phyloP scores from a whole-genome alignment of 495 filamentous ascomycete species.

The Xylaria cubensis region DNA sequence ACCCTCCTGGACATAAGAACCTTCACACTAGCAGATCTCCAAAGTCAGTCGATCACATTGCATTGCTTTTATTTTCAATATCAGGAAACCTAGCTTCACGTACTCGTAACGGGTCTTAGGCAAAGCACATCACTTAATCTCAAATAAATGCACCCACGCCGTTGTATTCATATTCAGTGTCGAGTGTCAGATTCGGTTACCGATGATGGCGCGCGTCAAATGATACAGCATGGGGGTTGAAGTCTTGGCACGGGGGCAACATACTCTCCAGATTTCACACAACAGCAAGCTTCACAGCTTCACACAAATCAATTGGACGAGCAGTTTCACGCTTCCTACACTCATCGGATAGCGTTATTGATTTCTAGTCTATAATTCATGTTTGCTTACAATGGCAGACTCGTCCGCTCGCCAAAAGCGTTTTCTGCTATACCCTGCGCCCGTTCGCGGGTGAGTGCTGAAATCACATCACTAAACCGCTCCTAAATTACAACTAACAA shows the following conservation, averaged over 20 bases:
- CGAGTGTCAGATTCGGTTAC: too few relatives aligned
- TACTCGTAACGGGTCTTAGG: background rate
- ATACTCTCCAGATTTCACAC: too few relatives aligned
- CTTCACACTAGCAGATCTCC: background rate
- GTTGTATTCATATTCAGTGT: background rate
- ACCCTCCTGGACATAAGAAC: conserved; percentile 15
- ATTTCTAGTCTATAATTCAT: background rate
- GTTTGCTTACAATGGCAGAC: background rate
- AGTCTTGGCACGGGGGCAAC: too few relatives aligned
- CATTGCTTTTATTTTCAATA: background rate
- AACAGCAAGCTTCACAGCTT: background rate
- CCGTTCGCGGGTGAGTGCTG: conserved; percentile 7
- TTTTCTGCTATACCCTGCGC: conserved; percentile 5
- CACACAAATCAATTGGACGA: background rate
- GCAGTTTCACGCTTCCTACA: background rate
- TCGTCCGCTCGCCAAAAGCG: background rate
- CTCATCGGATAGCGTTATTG: background rate
- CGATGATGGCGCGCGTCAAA: too few relatives aligned
- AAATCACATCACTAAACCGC: background rate
- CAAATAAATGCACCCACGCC: too few relatives aligned
- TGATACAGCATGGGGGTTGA: too few relatives aligned
- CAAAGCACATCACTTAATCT: background rate
- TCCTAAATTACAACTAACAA: background rate
- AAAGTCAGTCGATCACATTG: background rate
- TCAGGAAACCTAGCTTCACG: background rate